These are phyloP conservation scores for Combretum micranthum DNA, from an alignment of 345 rosid species.

Conservation along the genomic window DNA sequence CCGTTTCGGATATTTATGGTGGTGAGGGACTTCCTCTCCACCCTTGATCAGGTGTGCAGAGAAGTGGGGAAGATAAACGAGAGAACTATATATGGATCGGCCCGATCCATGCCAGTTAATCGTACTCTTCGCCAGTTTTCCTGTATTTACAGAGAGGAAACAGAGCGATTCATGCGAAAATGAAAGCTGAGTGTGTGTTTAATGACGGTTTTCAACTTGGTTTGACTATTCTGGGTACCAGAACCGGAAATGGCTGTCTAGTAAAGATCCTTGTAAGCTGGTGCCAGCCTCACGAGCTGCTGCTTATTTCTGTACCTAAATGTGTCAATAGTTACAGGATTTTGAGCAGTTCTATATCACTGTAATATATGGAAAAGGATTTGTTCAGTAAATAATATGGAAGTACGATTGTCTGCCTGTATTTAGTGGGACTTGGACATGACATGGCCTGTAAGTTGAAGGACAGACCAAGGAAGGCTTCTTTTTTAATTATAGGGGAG, in stretches of 20 bases:
- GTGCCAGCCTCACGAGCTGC: neutral
- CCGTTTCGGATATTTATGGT: constrained; percentile 68
- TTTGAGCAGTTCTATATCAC: no score
- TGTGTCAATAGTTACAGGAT: no score
- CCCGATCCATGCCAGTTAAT: constrained; percentile 30
- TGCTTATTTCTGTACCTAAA: no score
- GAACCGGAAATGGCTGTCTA: neutral
- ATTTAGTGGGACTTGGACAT: no score
- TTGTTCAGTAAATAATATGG: no score
- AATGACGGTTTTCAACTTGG: neutral
- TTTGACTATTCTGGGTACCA: neutral
- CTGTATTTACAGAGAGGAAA: constrained; percentile 27
- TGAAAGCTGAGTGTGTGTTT: constrained; percentile 22
- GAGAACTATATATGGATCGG: constrained; percentile 58
- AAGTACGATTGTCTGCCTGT: no score
- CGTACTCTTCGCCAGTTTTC: constrained; percentile 35
- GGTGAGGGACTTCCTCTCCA: constrained; percentile 76
- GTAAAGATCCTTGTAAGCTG: neutral
- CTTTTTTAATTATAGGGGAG: no score
- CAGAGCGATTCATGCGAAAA: constrained; percentile 30
- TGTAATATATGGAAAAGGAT: no score
- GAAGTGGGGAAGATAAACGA: constrained; percentile 87
- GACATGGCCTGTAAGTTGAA: no score
- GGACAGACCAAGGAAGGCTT: no score
- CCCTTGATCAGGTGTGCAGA: constrained; percentile 88